Conservation (phyloP, 2,329 filamentous ascomycete species). For the Cladosporium cucumerinum region DNA sequence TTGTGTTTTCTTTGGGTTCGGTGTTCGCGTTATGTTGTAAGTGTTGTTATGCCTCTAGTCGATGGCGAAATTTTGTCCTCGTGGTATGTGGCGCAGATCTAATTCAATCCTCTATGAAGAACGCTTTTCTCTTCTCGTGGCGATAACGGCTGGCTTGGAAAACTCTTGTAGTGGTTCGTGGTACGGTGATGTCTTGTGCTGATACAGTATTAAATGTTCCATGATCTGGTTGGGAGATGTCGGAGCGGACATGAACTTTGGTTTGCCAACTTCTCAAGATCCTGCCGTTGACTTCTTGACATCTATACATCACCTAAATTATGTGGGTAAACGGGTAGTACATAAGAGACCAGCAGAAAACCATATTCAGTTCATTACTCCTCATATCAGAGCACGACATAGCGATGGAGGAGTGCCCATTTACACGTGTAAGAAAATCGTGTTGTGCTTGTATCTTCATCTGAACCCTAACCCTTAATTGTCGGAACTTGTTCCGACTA, state of each 20-base stretch:
- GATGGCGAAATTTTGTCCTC: not conserved
- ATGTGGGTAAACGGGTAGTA: not conserved
- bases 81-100: not conserved
- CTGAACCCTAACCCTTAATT: not conserved
- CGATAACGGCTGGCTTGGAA: not conserved
- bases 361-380: not conserved
- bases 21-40: not conserved
- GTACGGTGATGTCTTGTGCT: not conserved
- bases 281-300: not conserved
- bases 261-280: not conserved
- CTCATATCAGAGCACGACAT: not conserved
- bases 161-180: not conserved
- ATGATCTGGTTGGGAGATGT: not conserved
- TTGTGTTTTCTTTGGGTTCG: not conserved
- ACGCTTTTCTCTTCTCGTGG: not conserved
- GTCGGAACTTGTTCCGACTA: too few relatives aligned
- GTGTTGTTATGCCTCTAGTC: not conserved
- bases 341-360: not conserved
- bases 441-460: not conserved
- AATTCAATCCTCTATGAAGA: not conserved
- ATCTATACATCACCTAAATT: not conserved
- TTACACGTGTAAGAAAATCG: not conserved
- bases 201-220: not conserved
- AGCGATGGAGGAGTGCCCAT: not conserved
- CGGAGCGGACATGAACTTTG: not conserved